Conservation (phyloP, 352 stramenopile genomes). For the Globisporangium barbulae region DNA sequence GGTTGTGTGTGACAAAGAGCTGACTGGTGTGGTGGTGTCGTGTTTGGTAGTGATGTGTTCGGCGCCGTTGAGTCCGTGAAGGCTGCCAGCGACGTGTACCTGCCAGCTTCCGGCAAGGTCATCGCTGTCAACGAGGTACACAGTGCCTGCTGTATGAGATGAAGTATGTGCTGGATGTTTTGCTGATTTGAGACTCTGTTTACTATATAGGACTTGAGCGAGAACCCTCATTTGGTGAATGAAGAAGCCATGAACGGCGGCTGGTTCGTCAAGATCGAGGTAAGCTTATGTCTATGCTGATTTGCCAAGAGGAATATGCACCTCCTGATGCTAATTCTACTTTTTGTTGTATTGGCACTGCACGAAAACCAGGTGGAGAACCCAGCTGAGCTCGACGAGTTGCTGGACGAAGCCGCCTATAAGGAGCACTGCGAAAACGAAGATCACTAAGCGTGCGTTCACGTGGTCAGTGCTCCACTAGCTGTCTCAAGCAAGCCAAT, state of each 20-base stretch:
- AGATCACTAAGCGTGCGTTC: slow-evolving; percentile 48
- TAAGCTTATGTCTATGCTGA: slow-evolving; percentile 21
- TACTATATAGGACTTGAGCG: slow-evolving; percentile 49
- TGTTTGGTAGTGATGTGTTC: slow-evolving; percentile 82
- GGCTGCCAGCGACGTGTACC: slow-evolving; percentile 97
- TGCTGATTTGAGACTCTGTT: slow-evolving; percentile 1
- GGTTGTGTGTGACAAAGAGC: not conserved
- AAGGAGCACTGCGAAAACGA: slow-evolving; percentile 85
- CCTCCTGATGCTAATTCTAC: not conserved
- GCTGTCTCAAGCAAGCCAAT: not conserved
- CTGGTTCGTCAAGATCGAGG: slow-evolving; percentile 91
- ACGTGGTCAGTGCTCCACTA: slow-evolving; percentile 2
- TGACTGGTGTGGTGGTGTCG: not conserved
- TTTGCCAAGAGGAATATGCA: not conserved
- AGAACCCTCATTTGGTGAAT: slow-evolving; percentile 87
- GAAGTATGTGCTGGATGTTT: not conserved
- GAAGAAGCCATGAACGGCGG: slow-evolving; percentile 77
- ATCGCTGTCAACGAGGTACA: slow-evolving; percentile 92
- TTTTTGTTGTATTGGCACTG: not conserved
- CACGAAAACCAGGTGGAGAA: slow-evolving; percentile 45
- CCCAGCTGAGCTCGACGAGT: slow-evolving; percentile 62
- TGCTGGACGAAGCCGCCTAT: slow-evolving; percentile 84
- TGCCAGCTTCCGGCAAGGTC: slow-evolving; percentile 91
- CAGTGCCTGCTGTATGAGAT: not conserved
- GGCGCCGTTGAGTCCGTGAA: slow-evolving; percentile 99